phyloP scores from a whole-genome alignment of 495 filamentous ascomycete genomes.

The Pyronema domesticum region DNA sequence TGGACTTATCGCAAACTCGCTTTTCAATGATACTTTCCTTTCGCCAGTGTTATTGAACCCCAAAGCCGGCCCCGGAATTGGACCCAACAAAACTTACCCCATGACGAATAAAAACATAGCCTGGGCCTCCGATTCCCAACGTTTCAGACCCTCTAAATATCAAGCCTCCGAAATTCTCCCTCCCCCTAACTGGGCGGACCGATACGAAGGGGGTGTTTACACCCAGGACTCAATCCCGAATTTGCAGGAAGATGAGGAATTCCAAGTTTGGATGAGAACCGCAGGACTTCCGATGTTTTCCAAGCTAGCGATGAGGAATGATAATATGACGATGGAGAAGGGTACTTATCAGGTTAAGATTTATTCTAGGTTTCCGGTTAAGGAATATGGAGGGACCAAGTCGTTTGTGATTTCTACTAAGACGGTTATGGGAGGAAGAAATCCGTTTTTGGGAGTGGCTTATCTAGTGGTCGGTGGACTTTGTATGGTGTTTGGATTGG shows the following conservation, averaged over 20 bases:
- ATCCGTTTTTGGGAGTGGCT: slow-evolving; percentile 90
- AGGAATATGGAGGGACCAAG: slow-evolving; percentile 74
- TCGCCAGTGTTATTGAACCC: slow-evolving; percentile 31
- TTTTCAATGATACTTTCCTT: slow-evolving; percentile 83
- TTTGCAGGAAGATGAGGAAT: slow-evolving; percentile 53
- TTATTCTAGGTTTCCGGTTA: slow-evolving; percentile 58
- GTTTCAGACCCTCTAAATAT: slow-evolving; percentile 58
- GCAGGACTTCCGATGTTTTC: slow-evolving; percentile 89
- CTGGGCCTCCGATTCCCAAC: slow-evolving; percentile 62
- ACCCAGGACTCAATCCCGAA: slow-evolving; percentile 42
- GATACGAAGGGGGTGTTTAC: slow-evolving; percentile 46
- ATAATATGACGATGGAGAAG: slow-evolving; percentile 42
- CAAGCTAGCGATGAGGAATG: slow-evolving; percentile 73
- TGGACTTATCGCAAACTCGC: slow-evolving; percentile 85
- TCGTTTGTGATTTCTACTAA: slow-evolving; percentile 78
- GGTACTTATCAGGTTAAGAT: slow-evolving; percentile 66
- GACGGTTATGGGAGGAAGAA: slow-evolving; percentile 84
- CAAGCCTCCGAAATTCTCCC: slow-evolving; percentile 46
- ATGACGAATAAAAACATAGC: slow-evolving; percentile 67
- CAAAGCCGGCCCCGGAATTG: slow-evolving; percentile 25
- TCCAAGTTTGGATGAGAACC: slow-evolving; percentile 98
- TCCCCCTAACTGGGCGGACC: slow-evolving; percentile 68
- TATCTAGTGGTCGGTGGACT: slow-evolving; percentile 88
- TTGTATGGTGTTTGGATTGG: slow-evolving; percentile 66
- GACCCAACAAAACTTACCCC: slow-evolving; percentile 32